phyloP scores from a whole-genome alignment of 1,284 basidiomycete species.

The Crucibulum parvulum region DNA sequence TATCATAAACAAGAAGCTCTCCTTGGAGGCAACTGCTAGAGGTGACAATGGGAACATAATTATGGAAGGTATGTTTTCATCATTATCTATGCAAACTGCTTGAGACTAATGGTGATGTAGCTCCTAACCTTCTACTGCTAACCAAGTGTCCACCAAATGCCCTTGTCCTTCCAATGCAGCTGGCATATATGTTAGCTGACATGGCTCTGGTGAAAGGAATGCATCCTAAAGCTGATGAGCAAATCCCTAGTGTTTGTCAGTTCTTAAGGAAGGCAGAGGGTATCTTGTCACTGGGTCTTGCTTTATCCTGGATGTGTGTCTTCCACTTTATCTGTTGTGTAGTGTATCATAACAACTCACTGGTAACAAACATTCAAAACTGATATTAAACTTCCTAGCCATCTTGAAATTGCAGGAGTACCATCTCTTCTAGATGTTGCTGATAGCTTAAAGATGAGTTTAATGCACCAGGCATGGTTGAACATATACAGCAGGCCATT shows the following conservation, averaged over 20 bases:
- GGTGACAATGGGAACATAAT: conserved; percentile 29
- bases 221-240: conserved; percentile 11
- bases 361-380: too few relatives aligned
- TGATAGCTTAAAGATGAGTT: too few relatives aligned
- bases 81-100: not conserved
- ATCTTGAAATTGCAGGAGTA: too few relatives aligned
- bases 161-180: conserved; percentile 39
- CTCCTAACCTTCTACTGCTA: conserved; percentile 58
- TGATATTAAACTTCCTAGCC: too few relatives aligned
- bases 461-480: too few relatives aligned
- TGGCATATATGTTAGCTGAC: conserved; percentile 37
- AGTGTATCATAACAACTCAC: too few relatives aligned
- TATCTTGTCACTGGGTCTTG: conserved; percentile 60
- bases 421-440: too few relatives aligned
- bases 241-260: conserved; percentile 28
- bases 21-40: conserved; percentile 57
- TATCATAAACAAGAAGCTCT: conserved; percentile 60
- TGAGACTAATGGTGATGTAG: conserved; percentile 35
- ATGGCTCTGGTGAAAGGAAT: conserved; percentile 14
- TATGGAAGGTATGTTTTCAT: conserved; percentile 31
- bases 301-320: conserved; percentile 74
- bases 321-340: too few relatives aligned
- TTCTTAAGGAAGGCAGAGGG: conserved; percentile 68
- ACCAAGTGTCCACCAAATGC: conserved; percentile 44
- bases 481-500: too few relatives aligned